These are phyloP conservation scores for Phytopythium boreale DNA, from an alignment of 352 stramenopile species.

Conservation along the genomic window DNA sequence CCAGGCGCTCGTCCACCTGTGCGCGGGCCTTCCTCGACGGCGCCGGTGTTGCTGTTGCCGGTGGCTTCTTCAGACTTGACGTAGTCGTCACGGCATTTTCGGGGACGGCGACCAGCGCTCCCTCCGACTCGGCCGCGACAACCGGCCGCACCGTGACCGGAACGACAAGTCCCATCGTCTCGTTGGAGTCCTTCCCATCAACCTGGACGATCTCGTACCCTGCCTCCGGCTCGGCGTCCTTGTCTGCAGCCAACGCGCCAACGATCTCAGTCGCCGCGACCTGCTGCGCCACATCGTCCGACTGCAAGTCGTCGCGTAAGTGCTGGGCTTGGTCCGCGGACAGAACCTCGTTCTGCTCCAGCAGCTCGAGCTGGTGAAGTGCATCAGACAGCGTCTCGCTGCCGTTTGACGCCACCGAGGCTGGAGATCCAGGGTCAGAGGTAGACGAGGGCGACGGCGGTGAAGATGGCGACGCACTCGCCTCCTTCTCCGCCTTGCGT, in stretches of 20 bases:
- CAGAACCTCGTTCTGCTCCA: constrained; percentile 1
- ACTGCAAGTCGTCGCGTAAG: constrained; percentile 2
- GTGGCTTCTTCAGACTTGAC: neutral
- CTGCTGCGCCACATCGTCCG: neutral
- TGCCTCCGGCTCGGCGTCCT: constrained; percentile 3
- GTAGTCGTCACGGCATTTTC: neutral
- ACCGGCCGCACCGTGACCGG: constrained; percentile 23
- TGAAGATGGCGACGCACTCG: neutral
- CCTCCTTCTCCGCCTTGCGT: neutral
- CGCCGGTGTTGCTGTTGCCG: neutral
- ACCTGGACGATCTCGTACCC: neutral
- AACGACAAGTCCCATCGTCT: neutral
- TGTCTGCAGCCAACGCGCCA: neutral
- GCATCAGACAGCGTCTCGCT: neutral
- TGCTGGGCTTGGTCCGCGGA: constrained; percentile 2
- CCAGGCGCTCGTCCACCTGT: constrained; percentile 44
- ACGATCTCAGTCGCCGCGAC: neutral
- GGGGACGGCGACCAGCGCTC: neutral
- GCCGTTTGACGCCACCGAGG: neutral
- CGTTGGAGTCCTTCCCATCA: neutral
- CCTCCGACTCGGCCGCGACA: constrained; percentile 3
- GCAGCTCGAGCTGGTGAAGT: constrained; percentile 3
- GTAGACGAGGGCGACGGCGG: neutral
- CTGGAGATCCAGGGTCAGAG: neutral
- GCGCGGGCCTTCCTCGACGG: constrained; percentile 6